A percentile compares a stretch with the other conserved stretches of the same genome.
These are phyloP conservation scores for Daldinia sp. DNA, from an alignment of 2,329 filamentous ascomycete species.

Conservation along the genomic window DNA sequence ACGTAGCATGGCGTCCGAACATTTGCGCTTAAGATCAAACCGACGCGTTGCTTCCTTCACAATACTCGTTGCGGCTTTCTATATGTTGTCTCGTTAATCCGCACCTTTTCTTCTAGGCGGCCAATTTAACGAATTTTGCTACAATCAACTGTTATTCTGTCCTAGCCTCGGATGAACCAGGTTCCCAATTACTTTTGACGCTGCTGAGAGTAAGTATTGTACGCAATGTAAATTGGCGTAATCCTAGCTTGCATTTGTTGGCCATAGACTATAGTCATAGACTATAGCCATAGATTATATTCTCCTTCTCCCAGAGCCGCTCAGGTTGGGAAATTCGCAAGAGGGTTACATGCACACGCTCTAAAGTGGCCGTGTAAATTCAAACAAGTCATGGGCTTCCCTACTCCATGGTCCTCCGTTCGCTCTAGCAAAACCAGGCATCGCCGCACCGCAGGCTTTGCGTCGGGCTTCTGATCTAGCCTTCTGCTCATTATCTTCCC, in stretches of 20 bases:
- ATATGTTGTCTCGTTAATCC: background rate
- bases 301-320: conserved; percentile 6
- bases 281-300: background rate
- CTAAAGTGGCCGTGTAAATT: conserved; percentile 65
- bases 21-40: conserved; percentile 29
- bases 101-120: background rate
- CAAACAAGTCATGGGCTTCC: conserved; percentile 76
- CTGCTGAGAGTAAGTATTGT: conserved; percentile 8
- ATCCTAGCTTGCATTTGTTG: conserved; percentile 11
- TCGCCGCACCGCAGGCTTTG: conserved; percentile 35
- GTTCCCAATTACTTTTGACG: conserved; percentile 8
- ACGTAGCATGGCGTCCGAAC: conserved; percentile 27
- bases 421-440: conserved; percentile 61
- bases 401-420: conserved; percentile 76
- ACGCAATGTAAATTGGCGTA: conserved; percentile 5
- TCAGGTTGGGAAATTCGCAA: background rate
- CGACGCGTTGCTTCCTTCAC: conserved; percentile 20
- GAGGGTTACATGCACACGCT: conserved; percentile 7
- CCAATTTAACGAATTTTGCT: conserved; percentile 6
- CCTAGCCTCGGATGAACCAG: background rate
- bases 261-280: background rate
- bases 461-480: conserved; percentile 21
- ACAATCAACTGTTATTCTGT: background rate
- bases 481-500: conserved; percentile 23
- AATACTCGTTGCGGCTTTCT: conserved; percentile 1